A percentile compares a stretch with the other conserved stretches of the same genome.
Conservation (phyloP, 1,284 basidiomycete genomes). For the Spongispora temasekensis region DNA sequence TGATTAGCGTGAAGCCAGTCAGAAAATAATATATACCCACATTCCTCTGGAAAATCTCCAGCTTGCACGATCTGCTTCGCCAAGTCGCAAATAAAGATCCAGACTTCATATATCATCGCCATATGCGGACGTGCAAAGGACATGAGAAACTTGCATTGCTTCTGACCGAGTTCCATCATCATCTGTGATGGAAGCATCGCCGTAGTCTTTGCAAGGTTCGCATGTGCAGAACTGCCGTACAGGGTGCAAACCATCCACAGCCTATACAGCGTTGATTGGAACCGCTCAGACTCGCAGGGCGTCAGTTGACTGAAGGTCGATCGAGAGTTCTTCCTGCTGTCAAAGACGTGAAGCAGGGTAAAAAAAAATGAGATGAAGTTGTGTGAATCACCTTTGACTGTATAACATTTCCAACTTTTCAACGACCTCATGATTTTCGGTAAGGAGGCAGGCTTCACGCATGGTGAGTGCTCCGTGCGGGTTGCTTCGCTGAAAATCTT, state of each 20-base stretch:
- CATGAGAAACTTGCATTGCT: conserved; percentile 12
- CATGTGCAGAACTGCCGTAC: conserved; percentile 19
- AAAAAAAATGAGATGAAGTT: background rate
- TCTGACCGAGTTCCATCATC: conserved; percentile 2
- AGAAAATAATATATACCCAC: conserved; percentile 3
- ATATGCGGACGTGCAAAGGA: conserved; percentile 4
- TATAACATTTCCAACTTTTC: conserved; percentile 35
- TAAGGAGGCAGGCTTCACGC: conserved; percentile 19
- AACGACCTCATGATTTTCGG: conserved; percentile 22
- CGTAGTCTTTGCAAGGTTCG: too few relatives aligned
- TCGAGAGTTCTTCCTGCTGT: conserved; percentile 36
- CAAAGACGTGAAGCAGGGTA: background rate
- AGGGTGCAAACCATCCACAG: conserved; percentile 31
- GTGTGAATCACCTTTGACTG: conserved; percentile 37
- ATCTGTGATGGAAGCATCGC: conserved; percentile 4
- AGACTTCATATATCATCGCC: conserved; percentile 5
- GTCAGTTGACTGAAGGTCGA: conserved; percentile 28
- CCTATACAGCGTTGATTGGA: conserved; percentile 38
- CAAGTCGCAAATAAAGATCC: conserved; percentile 12
- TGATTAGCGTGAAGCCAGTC: background rate
- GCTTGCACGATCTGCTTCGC: conserved; percentile 11
- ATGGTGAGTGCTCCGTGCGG: background rate
- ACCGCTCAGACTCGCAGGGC: conserved; percentile 29
- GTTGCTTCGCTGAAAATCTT: conserved; percentile 8
- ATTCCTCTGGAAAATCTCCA: conserved; percentile 8